Percentiles rank a stretch among this genome's conserved stretches.
Evolutionary conservation across 1,139 yeast species (phyloP).

Genomic region (Yamadazyma blattariae): DNA sequence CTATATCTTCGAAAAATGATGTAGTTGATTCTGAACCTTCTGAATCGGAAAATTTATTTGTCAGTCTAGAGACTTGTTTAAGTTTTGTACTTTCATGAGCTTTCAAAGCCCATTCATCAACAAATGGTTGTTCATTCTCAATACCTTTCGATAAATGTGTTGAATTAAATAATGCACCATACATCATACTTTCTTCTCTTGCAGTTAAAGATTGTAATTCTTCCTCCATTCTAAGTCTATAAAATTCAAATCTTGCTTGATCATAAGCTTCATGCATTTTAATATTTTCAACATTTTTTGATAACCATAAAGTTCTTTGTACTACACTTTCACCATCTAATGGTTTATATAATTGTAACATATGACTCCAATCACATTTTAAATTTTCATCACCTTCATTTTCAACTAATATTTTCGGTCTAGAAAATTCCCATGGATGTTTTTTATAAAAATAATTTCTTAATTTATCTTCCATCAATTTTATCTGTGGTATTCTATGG

Average conservation of each 20-base stretch:
- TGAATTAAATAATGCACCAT: conserved; percentile 70
- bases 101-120: conserved; percentile 70
- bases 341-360: conserved; percentile 69
- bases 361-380: conserved; percentile 71
- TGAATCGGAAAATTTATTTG: conserved; percentile 26
- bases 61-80: conserved; percentile 35
- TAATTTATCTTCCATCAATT: conserved; percentile 77
- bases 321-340: conserved; percentile 93
- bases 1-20: conserved; percentile 36
- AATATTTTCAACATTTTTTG: conserved; percentile 33
- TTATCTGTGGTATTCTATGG: conserved; percentile 60
- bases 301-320: conserved; percentile 78
- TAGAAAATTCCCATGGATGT: conserved; percentile 97
- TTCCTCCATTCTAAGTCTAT: conserved; percentile 78
- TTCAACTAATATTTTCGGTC: conserved; percentile 87
- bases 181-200: conserved; percentile 82
- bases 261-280: conserved; percentile 67
- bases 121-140: conserved; percentile 63
- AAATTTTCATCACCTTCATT: conserved; percentile 55
- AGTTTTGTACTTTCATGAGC: conserved; percentile 62
- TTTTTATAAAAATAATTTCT: conserved; percentile 81
- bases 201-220: conserved; percentile 75
- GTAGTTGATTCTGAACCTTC: conserved; percentile 18
- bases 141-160: conserved; percentile 67
- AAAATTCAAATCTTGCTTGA: conserved; percentile 83